phyloP scores from a whole-genome alignment of 2,329 filamentous ascomycete genomes.

The Meredithiella fracta region DNA sequence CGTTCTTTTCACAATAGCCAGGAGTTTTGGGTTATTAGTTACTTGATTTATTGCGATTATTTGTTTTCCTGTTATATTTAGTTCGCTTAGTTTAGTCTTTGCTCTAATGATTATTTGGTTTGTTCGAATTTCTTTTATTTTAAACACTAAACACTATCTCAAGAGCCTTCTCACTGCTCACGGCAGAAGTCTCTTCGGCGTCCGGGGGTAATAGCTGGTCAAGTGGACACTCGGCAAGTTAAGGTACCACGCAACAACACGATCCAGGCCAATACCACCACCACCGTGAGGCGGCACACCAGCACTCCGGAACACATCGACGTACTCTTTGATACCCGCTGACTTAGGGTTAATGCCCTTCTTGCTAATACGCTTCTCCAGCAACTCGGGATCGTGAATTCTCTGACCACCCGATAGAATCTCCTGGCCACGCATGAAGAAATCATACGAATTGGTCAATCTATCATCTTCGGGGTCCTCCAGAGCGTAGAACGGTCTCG shows the following conservation, averaged over 20 bases:
- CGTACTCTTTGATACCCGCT: conserved; percentile 71
- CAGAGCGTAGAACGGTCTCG: conserved; percentile 86
- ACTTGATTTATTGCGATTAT: background rate
- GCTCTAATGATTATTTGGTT: background rate
- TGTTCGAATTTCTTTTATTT: background rate
- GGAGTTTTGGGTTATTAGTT: background rate
- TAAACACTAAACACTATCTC: background rate
- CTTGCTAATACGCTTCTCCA: conserved; percentile 60
- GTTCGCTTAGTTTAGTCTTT: background rate
- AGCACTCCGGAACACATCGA: conserved; percentile 63
- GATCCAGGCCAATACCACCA: conserved; percentile 77
- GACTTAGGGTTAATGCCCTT: conserved; percentile 67
- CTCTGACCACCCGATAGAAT: conserved; percentile 85
- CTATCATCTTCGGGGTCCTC: conserved; percentile 50
- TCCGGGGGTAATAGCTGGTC: conserved; percentile 41
- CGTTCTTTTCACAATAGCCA: background rate
- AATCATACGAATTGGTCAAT: conserved; percentile 57
- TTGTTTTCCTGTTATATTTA: background rate
- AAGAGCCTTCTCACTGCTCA: conserved; percentile 19
- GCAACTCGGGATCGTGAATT: conserved; percentile 62
- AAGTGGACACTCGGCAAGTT: conserved; percentile 43
- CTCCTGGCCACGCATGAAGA: conserved; percentile 86
- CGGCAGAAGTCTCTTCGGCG: conserved; percentile 41
- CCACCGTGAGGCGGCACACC: conserved; percentile 83
- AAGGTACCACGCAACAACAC: conserved; percentile 56